These are phyloP conservation scores for Leccinellum albellum DNA, from an alignment of 768 basidiomycete genomes.

Conservation along the genomic window DNA sequence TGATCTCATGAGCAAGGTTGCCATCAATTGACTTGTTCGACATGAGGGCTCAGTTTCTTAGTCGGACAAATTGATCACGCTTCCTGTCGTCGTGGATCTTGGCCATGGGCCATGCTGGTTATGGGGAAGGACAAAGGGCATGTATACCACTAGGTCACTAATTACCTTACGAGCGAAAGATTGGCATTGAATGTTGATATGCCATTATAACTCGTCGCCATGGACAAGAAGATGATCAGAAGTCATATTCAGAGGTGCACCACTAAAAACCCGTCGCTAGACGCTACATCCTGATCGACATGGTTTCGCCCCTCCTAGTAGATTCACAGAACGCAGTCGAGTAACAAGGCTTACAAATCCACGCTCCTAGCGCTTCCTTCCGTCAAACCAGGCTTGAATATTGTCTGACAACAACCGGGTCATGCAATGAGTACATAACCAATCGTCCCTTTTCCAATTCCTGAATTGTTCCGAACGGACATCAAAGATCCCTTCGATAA, in stretches of 20 bases:
- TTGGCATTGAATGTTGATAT: background rate
- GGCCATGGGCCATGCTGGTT: background rate
- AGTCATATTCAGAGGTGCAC: background rate
- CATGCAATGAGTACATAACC: slow-evolving; percentile 32
- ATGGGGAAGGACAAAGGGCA: background rate
- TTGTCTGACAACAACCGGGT: slow-evolving; percentile 14
- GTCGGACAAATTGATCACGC: background rate
- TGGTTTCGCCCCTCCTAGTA: background rate
- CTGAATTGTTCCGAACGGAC: slow-evolving; percentile 17
- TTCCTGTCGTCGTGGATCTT: background rate
- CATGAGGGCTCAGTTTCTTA: background rate
- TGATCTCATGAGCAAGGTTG: slow-evolving; percentile 63
- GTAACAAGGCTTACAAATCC: background rate
- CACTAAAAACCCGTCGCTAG: background rate
- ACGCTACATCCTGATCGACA: background rate
- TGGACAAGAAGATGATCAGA: background rate
- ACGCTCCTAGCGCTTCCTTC: background rate
- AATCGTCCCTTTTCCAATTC: slow-evolving; percentile 29
- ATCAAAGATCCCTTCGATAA: slow-evolving; percentile 17
- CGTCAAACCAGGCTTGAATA: slow-evolving; percentile 12
- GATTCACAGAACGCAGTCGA: background rate
- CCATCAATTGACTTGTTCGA: slow-evolving; percentile 34
- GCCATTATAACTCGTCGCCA: background rate
- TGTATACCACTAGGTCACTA: slow-evolving; percentile 25
- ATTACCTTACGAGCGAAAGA: slow-evolving; percentile 9